Conservation (phyloP, 306 rosid species). For the Geum urbanum region DNA sequence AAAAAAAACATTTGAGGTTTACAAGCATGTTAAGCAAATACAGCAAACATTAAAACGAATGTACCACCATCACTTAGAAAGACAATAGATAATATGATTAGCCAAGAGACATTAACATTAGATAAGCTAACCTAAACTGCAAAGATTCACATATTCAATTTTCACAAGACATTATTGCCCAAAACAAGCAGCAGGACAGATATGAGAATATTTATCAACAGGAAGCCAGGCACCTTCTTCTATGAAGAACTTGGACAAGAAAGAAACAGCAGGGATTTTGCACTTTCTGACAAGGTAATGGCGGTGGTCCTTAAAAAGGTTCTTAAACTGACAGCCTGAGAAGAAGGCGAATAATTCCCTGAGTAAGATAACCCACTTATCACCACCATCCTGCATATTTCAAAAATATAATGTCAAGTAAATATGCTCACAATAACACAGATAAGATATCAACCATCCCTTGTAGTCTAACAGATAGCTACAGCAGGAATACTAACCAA, state of each 20-base stretch:
- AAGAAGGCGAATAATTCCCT: constrained; percentile 66
- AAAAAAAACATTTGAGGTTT: neutral
- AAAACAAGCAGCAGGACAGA: neutral
- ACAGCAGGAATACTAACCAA: constrained; percentile 44
- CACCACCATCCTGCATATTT: constrained; percentile 56
- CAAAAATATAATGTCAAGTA: constrained; percentile 2
- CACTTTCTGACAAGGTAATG: constrained; percentile 52
- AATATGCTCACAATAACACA: neutral
- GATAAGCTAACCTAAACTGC: no score
- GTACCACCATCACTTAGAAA: neutral
- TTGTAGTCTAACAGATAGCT: constrained; percentile 9
- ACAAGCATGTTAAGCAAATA: neutral
- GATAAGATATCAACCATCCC: neutral
- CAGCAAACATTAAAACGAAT: neutral
- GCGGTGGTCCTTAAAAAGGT: constrained; percentile 61
- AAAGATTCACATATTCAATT: neutral
- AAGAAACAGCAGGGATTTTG: constrained; percentile 55
- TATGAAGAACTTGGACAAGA: constrained; percentile 60
- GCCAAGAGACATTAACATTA: no score
- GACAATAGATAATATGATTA: no score
- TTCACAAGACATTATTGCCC: neutral
- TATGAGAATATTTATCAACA: constrained; percentile 15
- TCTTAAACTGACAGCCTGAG: constrained; percentile 55
- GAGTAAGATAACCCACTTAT: constrained; percentile 53
- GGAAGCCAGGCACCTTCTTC: constrained; percentile 60